phyloP scores from a whole-genome alignment of 2,329 filamentous ascomycete genomes.

The Colletotrichum sp. region DNA sequence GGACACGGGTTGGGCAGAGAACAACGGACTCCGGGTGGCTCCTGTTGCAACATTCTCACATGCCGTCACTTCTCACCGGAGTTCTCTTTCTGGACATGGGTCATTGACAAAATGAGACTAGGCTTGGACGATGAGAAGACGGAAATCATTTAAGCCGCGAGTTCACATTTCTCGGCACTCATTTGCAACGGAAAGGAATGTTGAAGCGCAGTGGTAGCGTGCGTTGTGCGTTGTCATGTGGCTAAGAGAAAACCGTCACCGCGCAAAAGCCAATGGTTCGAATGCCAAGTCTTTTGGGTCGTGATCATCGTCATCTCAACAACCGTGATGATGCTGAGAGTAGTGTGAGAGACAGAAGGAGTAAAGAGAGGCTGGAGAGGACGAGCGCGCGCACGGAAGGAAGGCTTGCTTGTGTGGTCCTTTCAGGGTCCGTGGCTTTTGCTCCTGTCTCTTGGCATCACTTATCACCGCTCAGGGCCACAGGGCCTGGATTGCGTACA shows the following conservation, averaged over 20 bases:
- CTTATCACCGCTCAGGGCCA: background rate
- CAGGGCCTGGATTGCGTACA: background rate
- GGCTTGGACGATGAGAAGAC: background rate
- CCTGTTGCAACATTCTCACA: background rate
- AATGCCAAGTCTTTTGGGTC: background rate
- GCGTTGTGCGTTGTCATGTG: background rate
- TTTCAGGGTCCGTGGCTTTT: background rate
- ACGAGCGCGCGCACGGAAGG: background rate
- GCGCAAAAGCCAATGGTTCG: constrained; percentile 11
- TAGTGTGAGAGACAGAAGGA: background rate
- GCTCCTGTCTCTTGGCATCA: background rate
- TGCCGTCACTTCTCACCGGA: background rate
- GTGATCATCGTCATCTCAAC: background rate
- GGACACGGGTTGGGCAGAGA: background rate
- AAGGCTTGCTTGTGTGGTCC: background rate
- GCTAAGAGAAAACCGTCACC: background rate
- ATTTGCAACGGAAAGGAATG: background rate
- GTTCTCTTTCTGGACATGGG: background rate
- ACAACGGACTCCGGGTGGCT: background rate
- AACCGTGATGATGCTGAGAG: background rate
- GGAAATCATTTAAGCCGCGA: background rate
- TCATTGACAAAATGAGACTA: background rate
- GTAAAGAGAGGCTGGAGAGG: background rate
- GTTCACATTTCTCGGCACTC: background rate
- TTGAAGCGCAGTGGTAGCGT: background rate